Conservation (phyloP, 2,329 filamentous ascomycete species). For the Gnomoniopsis sp. region DNA sequence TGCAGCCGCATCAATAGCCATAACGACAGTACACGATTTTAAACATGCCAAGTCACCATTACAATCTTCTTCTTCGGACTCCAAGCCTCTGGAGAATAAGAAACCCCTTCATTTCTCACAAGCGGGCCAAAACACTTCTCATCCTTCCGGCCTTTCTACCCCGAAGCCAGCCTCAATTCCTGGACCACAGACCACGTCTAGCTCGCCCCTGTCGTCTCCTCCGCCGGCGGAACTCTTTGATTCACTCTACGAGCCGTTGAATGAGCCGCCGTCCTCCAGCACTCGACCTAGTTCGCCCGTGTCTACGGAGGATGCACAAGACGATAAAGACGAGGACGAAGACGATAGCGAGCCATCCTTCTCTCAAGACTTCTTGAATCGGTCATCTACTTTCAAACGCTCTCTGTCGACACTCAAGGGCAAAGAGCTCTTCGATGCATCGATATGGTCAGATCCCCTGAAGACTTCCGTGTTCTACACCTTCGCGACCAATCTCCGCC, state of each 20-base stretch:
- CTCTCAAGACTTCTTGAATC: slow-evolving; percentile 26
- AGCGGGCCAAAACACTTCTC: slow-evolving; percentile 1
- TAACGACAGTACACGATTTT: background rate
- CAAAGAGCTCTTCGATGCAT: slow-evolving; percentile 67
- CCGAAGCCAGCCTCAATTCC: slow-evolving; percentile 23
- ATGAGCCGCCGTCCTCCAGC: slow-evolving; percentile 31
- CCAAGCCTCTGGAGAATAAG: background rate
- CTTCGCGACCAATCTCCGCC: slow-evolving; percentile 65
- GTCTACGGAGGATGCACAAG: slow-evolving; percentile 33
- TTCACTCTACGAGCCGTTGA: slow-evolving; percentile 36
- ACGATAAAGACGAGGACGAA: background rate
- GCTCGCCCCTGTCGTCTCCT: slow-evolving; percentile 56
- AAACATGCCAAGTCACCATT: background rate
- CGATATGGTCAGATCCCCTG: slow-evolving; percentile 65
- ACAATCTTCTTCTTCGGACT: background rate
- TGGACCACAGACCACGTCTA: slow-evolving; percentile 23
- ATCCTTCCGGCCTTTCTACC: slow-evolving; percentile 23
- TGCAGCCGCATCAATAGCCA: background rate
- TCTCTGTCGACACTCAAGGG: slow-evolving; percentile 63
- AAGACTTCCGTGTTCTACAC: slow-evolving; percentile 70
- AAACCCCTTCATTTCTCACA: background rate
- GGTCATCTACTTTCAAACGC: slow-evolving; percentile 25
- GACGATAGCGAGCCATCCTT: slow-evolving; percentile 21
- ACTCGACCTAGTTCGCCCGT: slow-evolving; percentile 42
- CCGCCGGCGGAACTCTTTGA: slow-evolving; percentile 48